phyloP scores from a whole-genome alignment of 768 basidiomycete genomes.

The Kwoniella dejecticola region DNA sequence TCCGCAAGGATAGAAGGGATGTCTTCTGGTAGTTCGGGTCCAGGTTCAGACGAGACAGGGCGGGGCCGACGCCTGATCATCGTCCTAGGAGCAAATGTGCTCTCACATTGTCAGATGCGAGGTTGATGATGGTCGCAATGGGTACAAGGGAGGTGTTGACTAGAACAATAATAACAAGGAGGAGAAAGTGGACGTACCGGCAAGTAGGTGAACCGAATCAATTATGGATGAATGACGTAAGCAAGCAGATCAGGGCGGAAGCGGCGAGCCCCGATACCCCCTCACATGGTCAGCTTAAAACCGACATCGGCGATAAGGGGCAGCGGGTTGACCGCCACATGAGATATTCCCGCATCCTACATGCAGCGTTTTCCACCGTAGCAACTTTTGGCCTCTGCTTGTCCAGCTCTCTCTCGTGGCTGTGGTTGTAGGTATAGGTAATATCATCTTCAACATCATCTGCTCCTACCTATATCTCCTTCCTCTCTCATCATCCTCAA shows the following conservation, averaged over 20 bases:
- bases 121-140: too few species aligned
- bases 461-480: neutral
- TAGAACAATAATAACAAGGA: too few species aligned
- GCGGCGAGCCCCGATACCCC: neutral
- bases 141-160: too few species aligned
- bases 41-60: too few species aligned
- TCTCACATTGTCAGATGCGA: too few species aligned
- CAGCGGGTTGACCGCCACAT: conserved; percentile 2
- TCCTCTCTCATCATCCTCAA: neutral
- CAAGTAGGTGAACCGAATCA: neutral
- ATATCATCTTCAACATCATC: conserved; percentile 11
- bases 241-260: neutral
- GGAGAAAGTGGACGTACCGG: conserved; percentile 3
- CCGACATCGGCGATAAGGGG: conserved; percentile 13
- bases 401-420: conserved; percentile 15
- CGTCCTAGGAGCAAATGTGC: too few species aligned
- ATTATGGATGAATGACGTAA: neutral
- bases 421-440: neutral
- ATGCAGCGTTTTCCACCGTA: too few species aligned
- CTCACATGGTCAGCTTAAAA: neutral
- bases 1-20: too few species aligned
- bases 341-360: neutral
- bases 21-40: too few species aligned
- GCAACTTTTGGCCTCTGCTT: neutral
- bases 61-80: too few species aligned